A percentile compares a stretch with the other conserved stretches of the same genome.
Conservation (phyloP, 2,329 filamentous ascomycete genomes). For the Fusarium pseudoanthophilum region DNA sequence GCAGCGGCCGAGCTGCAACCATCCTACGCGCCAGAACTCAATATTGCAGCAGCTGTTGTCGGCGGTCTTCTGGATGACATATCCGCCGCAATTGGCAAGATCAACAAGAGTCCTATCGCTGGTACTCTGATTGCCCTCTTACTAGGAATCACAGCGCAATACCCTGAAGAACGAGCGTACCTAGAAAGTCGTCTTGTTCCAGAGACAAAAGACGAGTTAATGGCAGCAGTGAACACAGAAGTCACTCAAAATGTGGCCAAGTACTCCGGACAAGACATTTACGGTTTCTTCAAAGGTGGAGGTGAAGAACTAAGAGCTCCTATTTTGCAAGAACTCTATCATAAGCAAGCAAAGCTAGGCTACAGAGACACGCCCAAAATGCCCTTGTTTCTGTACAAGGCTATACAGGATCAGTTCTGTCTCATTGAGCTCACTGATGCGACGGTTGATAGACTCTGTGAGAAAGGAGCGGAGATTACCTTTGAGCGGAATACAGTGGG, state of each 20-base stretch:
- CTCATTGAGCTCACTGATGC: constrained; percentile 55
- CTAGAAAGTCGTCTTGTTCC: constrained; percentile 12
- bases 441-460: constrained; percentile 55
- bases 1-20: constrained; percentile 30
- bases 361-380: constrained; percentile 55
- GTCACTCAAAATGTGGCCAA: constrained; percentile 28
- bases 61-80: constrained; percentile 38
- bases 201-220: constrained; percentile 24
- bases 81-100: constrained; percentile 5
- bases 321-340: constrained; percentile 37
- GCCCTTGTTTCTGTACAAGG: constrained; percentile 63
- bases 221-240: neutral
- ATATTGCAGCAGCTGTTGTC: constrained; percentile 16
- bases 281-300: constrained; percentile 45
- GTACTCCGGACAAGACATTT: constrained; percentile 41
- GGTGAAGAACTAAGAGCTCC: constrained; percentile 40
- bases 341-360: constrained; percentile 46
- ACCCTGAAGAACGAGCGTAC: constrained; percentile 21
- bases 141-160: constrained; percentile 34
- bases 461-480: constrained; percentile 52
- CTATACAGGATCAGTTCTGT: constrained; percentile 58
- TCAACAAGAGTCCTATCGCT: constrained; percentile 32
- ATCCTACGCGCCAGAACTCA: constrained; percentile 26
- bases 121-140: constrained; percentile 19
- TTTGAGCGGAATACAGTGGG: constrained; percentile 58